These are phyloP conservation scores for Trichoderma endophyticum DNA, from an alignment of 2,329 filamentous ascomycete genomes.

Conservation along the genomic window DNA sequence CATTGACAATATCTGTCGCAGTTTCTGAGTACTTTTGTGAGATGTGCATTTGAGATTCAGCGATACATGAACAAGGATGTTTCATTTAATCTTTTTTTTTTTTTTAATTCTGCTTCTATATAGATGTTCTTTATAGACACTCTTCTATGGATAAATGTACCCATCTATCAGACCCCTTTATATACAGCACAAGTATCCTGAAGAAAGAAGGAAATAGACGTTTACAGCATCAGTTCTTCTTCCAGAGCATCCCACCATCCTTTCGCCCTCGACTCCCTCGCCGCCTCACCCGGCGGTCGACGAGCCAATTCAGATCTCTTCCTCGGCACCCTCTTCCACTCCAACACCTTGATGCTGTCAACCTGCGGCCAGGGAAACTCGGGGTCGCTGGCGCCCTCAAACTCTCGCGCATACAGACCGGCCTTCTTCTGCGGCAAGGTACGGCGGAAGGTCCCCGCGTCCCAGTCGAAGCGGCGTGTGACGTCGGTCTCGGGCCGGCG, in stretches of 20 bases:
- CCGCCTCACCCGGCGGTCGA: slow-evolving; percentile 21
- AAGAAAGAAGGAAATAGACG: background rate
- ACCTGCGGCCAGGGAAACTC: slow-evolving; percentile 28
- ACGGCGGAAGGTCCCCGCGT: slow-evolving; percentile 18
- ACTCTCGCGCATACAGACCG: slow-evolving; percentile 17
- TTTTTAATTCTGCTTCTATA: background rate
- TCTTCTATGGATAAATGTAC: background rate
- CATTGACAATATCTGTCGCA: no score
- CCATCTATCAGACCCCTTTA: background rate
- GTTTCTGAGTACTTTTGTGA: background rate
- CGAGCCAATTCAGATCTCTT: slow-evolving; percentile 22
- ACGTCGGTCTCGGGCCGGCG: slow-evolving; percentile 22
- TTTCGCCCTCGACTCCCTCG: slow-evolving; percentile 19
- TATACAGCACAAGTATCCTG: background rate
- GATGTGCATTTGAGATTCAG: background rate
- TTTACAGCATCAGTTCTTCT: slow-evolving; percentile 32
- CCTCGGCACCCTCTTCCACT: slow-evolving; percentile 27
- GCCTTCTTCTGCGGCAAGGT: slow-evolving; percentile 30
- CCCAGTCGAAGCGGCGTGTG: slow-evolving; percentile 25
- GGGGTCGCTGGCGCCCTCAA: slow-evolving; percentile 20
- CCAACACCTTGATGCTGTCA: slow-evolving; percentile 24
- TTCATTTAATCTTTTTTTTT: no score
- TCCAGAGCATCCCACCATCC: slow-evolving; percentile 32
- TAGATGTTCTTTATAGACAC: background rate
- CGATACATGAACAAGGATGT: background rate